phyloP scores from a whole-genome alignment of 495 filamentous ascomycete species.

The Tuber microsphaerosporum region DNA sequence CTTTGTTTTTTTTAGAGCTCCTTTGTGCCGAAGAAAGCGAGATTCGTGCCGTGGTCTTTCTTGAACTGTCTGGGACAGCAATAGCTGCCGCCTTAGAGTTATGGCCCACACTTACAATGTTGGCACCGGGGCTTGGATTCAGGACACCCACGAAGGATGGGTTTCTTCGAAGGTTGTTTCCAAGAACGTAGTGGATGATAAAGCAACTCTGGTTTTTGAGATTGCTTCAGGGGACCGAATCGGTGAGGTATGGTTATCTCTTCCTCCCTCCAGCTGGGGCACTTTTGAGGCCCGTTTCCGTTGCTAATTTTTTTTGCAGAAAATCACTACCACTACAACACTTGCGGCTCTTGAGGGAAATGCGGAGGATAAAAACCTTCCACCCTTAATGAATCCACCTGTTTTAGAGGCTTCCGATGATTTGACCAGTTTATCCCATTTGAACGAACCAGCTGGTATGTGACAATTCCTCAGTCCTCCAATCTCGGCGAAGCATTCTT shows the following conservation, averaged over 20 bases:
- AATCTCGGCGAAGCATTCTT: conserved; percentile 4
- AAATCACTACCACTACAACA: conserved; percentile 53
- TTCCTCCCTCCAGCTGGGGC: conserved; percentile 13
- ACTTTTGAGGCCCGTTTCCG: conserved; percentile 13
- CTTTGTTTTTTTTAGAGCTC: conserved; percentile 9
- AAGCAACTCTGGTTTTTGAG: conserved; percentile 75
- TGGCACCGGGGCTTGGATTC: conserved; percentile 96
- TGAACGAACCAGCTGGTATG: conserved; percentile 95
- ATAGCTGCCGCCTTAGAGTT: conserved; percentile 30
- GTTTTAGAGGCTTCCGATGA: conserved; percentile 99
- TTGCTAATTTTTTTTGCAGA: conserved; percentile 26
- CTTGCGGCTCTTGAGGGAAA: conserved; percentile 63
- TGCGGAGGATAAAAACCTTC: conserved; percentile 65
- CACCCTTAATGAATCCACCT: conserved; percentile 93
- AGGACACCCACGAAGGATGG: conserved; percentile 92
- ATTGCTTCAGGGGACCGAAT: conserved; percentile 64
- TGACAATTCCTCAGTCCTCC: background rate
- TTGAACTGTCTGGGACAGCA: background rate
- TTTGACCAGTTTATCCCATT: conserved; percentile 90
- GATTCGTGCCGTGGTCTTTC: conserved; percentile 2
- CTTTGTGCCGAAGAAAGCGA: background rate
- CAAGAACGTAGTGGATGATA: conserved; percentile 75
- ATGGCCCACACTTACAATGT: conserved; percentile 98
- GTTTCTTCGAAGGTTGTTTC: conserved; percentile 89
- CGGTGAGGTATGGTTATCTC: conserved; percentile 58